Evolutionary conservation across 768 basidiomycete genomes (phyloP), one percentile per base, ranked within the genome.

Genomic region (Lactarius psammicola): DNA sequence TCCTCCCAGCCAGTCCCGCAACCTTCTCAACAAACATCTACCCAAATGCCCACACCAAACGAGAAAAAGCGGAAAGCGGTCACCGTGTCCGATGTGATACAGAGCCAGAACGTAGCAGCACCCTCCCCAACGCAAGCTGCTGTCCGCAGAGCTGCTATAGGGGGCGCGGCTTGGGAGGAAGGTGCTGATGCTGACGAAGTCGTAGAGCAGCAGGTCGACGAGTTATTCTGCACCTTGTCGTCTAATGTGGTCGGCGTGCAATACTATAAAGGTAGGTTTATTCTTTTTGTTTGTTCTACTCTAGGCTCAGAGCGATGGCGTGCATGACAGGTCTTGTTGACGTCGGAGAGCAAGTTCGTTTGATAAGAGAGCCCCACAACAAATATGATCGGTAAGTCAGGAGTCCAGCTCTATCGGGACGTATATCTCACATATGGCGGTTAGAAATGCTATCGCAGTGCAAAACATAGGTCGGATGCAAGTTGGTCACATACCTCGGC

Each of bases 211-310:
- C 67, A 67, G 44, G 73, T 66, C 20, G 91, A 94, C 65, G 92
- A 94, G 74, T 74, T 92, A 26, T 92, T 89, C 72, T 82, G 85
- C 51, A 79, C 76, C 17, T 59, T 87, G 71, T 74, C 74, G 3
- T 82, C 88, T 0, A 86, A 82, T 56, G 84, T 93, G 11, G 94
- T 95, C 0, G 94, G 94, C 0, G 79, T 95, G 17, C 91, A 92
- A 72, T 93, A 95, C 71, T 95, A 95, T 72, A 79, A 79, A 72
- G 89, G 89, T 85, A 38, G 1, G 75, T 69, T 8, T 23, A 23
- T n/a, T 38, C 2, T 57, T 59, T 34, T 56, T n/a, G 4, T 36
- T 30, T 60, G 30, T 13, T 63, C 23, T 6, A 20, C 15, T 7
- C 46, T 38, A 23, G 33, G 44, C 31, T 31, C 38, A 11, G 18